A percentile compares a stretch with the other conserved stretches of the same genome.
Conservation (phyloP, 192 early-diverging fungal genomes). For the Umbelopsis vinacea region DNA sequence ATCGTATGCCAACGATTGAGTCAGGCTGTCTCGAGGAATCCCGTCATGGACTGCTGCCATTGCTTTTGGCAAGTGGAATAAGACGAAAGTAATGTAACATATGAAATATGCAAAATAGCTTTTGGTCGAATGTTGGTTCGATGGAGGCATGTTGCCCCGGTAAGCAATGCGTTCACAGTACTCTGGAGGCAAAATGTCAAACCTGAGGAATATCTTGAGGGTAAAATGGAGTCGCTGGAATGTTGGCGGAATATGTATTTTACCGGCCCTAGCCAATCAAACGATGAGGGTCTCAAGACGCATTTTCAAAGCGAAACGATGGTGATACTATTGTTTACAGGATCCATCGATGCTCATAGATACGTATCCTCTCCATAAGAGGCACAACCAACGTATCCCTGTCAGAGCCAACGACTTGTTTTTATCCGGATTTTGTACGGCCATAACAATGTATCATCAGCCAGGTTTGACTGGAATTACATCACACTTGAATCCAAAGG, state of each 20-base stretch:
- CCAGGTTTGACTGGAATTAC: no score
- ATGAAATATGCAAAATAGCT: background rate
- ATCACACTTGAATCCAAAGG: no score
- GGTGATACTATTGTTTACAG: no score
- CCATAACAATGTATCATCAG: no score
- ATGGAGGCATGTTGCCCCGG: background rate
- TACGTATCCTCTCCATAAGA: no score
- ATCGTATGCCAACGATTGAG: background rate
- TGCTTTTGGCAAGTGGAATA: background rate
- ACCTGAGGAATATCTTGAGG: background rate
- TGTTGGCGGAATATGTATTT: background rate
- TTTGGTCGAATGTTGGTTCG: background rate
- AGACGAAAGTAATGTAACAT: background rate
- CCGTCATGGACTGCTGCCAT: background rate
- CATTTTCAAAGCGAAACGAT: no score
- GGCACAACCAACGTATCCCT: no score
- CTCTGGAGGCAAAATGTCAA: background rate
- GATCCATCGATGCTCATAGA: no score
- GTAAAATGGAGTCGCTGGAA: background rate
- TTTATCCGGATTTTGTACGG: no score
- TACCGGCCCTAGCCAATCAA: background rate
- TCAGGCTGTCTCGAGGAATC: background rate
- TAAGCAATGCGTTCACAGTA: background rate
- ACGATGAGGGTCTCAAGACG: background rate
- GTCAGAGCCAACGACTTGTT: no score